phyloP scores from a whole-genome alignment of 2,329 filamentous ascomycete species.

The Sporothrix phasma region DNA sequence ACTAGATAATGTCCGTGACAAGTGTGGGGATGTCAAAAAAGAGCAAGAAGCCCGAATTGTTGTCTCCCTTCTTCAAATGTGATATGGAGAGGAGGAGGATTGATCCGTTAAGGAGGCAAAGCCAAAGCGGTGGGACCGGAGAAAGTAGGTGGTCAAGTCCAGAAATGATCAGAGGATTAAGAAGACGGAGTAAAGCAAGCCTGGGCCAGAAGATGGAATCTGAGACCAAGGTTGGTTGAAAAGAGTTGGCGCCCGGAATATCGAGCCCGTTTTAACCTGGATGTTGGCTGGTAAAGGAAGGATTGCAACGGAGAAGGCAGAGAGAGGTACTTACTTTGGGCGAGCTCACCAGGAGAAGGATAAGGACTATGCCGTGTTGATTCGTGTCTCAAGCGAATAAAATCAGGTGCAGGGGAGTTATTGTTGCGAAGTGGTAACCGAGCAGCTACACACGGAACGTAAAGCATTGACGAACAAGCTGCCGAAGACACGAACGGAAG shows the following conservation, averaged over 20 bases:
- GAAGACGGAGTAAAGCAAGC: neutral
- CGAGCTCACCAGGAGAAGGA: neutral
- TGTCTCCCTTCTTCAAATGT: neutral
- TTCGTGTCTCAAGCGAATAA: neutral
- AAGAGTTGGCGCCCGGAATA: neutral
- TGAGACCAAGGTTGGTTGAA: neutral
- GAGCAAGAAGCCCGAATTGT: neutral
- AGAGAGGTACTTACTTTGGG: neutral
- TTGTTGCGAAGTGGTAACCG: too few species aligned
- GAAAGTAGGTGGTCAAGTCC: neutral
- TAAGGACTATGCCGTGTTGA: neutral
- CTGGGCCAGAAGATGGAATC: neutral
- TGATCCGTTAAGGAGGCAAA: neutral
- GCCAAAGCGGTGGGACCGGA: neutral
- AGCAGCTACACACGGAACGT: too few species aligned
- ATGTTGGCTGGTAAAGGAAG: slow-evolving; percentile 17
- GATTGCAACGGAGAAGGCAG: slow-evolving; percentile 9
- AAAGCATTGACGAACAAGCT: neutral
- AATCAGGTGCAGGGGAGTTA: neutral
- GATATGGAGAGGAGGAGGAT: neutral
- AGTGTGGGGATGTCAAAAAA: too few species aligned
- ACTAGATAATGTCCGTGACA: too few species aligned
- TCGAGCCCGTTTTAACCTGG: slow-evolving; percentile 18
- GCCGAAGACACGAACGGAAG: neutral
- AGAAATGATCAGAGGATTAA: neutral